Base-by-base conservation (phyloP, 2,329 filamentous ascomycete genomes). In the Ascosphaera pollenicola region DNA sequence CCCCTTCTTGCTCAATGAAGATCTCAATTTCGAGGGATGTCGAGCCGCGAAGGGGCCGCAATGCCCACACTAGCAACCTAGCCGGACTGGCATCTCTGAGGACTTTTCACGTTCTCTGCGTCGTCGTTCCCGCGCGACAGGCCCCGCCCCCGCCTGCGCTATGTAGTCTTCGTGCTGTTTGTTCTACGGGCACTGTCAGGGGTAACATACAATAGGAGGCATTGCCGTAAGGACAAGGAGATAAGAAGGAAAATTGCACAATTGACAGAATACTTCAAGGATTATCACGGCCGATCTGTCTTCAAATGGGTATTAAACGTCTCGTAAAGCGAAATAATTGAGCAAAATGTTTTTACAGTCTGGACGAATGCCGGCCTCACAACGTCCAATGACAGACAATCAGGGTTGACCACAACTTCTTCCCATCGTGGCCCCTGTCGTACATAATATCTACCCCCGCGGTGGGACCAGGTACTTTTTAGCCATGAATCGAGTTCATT, bases 361-460 rank as follows among this genome's bases (percentile, higher is more conserved):
- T 47, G 31, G 3, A 51, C 39, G 24, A 58, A 51, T 2, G 32
- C 42, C 6, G 41, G 41, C 35, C 45, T 47, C 5, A 46, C 44
- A 4, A 35, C 36, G 35, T 47, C 41, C 15, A 51, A 46, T 7
- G 53, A 41, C 11, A 43, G 42, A 36, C 50, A 35, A 3, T 46
- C 43, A 6, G 53, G 43, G 38, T 59, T 56, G 15, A 66, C 49
- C 1, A 47, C 31, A 1, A 70, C 54, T 43, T 66, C 62, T 43
- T 59, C 62, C 13, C 55, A 58, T 8, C 54, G 54, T 32, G 58
- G 57, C 2, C 61, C 61, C 13, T 60, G 54, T 17, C 58, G 57
- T 24, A 70, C 60, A 47, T 59, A 68, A 43, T 69, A 63, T 38
- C 51, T 56, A 2, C 53, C 57, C 21, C 58, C 53, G 38, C 58